Evolutionary conservation across 2,329 filamentous ascomycete species (phyloP), one percentile per base, ranked within the genome.

Genomic region (Colletotrichum sp.): DNA sequence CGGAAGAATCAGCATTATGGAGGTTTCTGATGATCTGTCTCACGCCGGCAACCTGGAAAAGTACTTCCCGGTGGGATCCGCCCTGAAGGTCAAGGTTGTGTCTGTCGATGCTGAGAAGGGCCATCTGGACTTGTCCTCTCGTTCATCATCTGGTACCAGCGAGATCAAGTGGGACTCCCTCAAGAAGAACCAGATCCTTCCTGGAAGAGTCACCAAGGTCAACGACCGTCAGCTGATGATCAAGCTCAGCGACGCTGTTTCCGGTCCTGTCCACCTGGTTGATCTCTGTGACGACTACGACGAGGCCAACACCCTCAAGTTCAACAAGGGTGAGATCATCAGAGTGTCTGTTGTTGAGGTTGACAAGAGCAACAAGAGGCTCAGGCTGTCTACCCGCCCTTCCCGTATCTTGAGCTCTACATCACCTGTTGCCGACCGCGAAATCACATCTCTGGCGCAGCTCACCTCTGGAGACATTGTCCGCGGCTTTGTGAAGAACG

Each of bases 1-100:
- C 74, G 97, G 97, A 71, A 92, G 96, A 66, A 91, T 99, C 71
- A 92, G 92, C 69, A 90, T 94, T 76, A 92, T 97, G 83, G 96
- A 98, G 81, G 91, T 97, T 10, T 96, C 95, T 0, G 95, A 98
- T 80, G 96, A 98, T 82, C 86, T 98, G 62, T 94, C 95, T 9
- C 89, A 94, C 70, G 87, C 98, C 43, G 91, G 93, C 36, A 91
- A 98, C 79, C 86, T 98, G 4, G 89, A 92, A 63, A 90, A 91
- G 77, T 94, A 95, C 84, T 98, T 98, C 84, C 96, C 97, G 1
- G 84, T 98, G 52, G 97, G 97, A n/a, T 97, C 94, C 61, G 97
- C 96, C 7, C 85, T 99, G 59, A 94, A 92, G 82, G 95, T 96
- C 13, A 92, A 92, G 30, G 95, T 98, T 24, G 92, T 94, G 70